Base-by-base conservation (phyloP, 805 yeast species). In the Nakazawaea peltata region DNA sequence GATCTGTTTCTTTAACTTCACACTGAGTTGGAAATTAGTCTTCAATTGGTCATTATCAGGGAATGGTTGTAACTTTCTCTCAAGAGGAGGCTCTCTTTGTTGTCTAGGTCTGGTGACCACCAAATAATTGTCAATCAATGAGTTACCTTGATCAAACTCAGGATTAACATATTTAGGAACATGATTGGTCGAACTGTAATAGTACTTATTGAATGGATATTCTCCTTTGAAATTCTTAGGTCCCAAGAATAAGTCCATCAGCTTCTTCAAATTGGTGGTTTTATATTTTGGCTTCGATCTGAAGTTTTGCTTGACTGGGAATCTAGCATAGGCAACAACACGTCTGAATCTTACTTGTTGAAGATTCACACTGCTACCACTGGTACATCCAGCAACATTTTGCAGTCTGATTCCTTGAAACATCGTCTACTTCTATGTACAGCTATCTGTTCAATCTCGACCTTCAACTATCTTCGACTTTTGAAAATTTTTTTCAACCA, bases 161-260 rank as follows among this genome's bases (percentile, higher is more conserved):
- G 80, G 78, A 30, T 69, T 72, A 28, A 83, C 68, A 56, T 83
- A 86, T 51, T 80, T 81, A 28, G 94, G 86, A 26, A 62, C 60
- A 50, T 82, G 85, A 47, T 81, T 60, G 42, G 70, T 74, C 14
- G 81, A 76, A 10, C 85, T 77, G 43, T 67, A 67, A 48, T 69
- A 76, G 57, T 84, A 81, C 53, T 80, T 84, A 67, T 86, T 88
- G 51, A 74, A 59, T 42, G 68, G 67, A 56, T 84, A 83, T 45
- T 84, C 86, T 14, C 95, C 95, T 55, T 81, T 79, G 59, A 74
- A 74, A 58, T 85, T 86, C 54, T 68, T 74, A 26, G 90, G 90
- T 3, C 97, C 97, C 38, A 87, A 62, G 61, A 85, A 87, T 44
- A 69, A 74, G 45, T 75, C 73, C 71, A 86, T 63, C 26, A 76